These are phyloP conservation scores for Talaromyces atroroseus DNA, from an alignment of 2,329 filamentous ascomycete genomes.

Conservation along the genomic window DNA sequence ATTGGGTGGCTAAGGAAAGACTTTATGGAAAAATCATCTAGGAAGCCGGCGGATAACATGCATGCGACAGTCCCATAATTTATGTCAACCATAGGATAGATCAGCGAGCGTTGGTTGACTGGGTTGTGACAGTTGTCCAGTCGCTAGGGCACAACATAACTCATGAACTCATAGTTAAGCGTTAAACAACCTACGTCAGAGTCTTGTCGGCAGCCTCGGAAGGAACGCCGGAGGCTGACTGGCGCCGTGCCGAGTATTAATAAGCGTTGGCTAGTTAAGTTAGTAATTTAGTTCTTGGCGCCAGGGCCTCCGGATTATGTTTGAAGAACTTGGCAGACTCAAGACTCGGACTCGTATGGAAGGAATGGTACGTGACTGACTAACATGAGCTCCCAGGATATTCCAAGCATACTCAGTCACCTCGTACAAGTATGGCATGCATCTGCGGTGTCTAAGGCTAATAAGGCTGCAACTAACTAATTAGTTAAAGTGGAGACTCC, in stretches of 20 bases:
- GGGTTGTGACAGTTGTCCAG: no score
- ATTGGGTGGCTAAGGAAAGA: not conserved
- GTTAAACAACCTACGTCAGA: not conserved
- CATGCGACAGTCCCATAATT: not conserved
- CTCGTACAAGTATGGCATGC: no score
- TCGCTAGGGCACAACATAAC: no score
- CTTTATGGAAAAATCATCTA: not conserved
- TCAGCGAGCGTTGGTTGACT: not conserved
- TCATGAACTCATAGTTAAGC: not conserved
- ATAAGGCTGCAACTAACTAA: constrained; percentile 3
- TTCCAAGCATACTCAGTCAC: no score
- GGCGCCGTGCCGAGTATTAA: not conserved
- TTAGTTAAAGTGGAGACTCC: not conserved
- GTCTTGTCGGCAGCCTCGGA: not conserved
- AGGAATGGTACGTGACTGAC: no score
- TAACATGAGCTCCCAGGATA: no score
- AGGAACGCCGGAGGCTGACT: not conserved
- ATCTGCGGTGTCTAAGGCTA: not conserved
- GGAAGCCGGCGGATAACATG: not conserved
- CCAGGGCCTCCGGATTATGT: no score
- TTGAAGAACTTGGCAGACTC: no score
- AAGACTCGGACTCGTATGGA: no score
- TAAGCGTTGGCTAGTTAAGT: no score
- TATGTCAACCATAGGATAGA: not conserved
- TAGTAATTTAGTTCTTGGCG: no score